Evolutionary conservation across 352 stramenopile species (phyloP), one percentile per base, ranked within the genome.

Genomic region (Plasmopara viticola): DNA sequence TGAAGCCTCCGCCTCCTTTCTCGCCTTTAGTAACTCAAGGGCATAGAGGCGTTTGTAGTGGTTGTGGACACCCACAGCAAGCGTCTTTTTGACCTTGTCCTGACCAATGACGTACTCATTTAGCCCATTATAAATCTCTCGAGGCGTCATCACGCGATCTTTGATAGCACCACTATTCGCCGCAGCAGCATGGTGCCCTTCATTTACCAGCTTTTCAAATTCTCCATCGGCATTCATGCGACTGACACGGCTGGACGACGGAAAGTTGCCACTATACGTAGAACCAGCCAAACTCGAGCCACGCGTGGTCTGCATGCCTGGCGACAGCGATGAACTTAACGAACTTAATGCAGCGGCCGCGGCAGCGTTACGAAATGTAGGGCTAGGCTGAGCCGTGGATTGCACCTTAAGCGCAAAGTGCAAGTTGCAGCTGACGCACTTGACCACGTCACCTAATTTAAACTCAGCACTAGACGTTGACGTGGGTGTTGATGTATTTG

Each of bases 101-200:
- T 99, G 96, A 13, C 96, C 95, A 65, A 98, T 98, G 0, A 99
- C 95, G 60, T 98, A 98, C 70, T 98, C 85, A 65, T 98, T 94
- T 20, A 99, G 66, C 0, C 90, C 89, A 12, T 96, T 76, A 59
- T 94, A 97, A 66, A 99, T 96, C 71, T 98, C 76, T 7, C 78
- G 72, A 15, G 96, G 96, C 12, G 93, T 99, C 28, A 93, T 51
- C 38, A 90, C 67, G 4, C 56, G 75, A 45, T 84, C 66, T 55
- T 73, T 70, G 5, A 42, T 53, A 17, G 48, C 51, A 5, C 48
- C 60, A 44, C 62, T 39, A 4, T 56, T 42, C 9, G 55, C 48
- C 2, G 56, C 30, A 10, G 48, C 53, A 7, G 60, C 49, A 15
- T 57, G 59, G 2, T 56, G 53, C 52, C 74, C 78, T 50, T 87